Evolutionary conservation across 2,329 filamentous ascomycete species (phyloP).

Genomic region (Basipetospora chlamydospora): DNA sequence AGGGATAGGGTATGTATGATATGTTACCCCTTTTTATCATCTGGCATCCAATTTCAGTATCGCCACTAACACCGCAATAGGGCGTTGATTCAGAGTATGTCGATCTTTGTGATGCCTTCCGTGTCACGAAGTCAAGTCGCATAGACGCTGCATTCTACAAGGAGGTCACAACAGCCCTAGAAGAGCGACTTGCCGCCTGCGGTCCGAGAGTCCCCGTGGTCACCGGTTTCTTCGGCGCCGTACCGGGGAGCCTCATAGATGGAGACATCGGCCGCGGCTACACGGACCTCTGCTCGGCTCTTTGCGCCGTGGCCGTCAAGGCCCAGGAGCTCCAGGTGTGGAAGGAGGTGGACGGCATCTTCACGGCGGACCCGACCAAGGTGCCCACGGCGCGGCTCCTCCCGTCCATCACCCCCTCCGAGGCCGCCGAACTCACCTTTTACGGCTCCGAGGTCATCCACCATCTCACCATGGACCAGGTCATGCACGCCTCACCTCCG

Average conservation of each 20-base stretch:
- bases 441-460: conserved; percentile 96
- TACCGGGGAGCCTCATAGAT: conserved; percentile 80
- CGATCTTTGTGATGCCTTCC: conserved; percentile 71
- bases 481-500: conserved; percentile 62
- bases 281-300: conserved; percentile 86
- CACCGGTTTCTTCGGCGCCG: conserved; percentile 89
- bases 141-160: conserved; percentile 59
- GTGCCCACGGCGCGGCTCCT: conserved; percentile 90
- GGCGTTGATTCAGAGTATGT: conserved; percentile 80
- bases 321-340: conserved; percentile 89
- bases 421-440: conserved; percentile 90
- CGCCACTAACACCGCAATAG: conserved; percentile 21
- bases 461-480: conserved; percentile 96
- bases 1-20: conserved; percentile 46
- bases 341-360: conserved; percentile 98
- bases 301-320: conserved; percentile 76
- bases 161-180: conserved; percentile 44
- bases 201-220: conserved; percentile 58
- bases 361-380: conserved; percentile 71
- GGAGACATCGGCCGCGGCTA: conserved; percentile 86
- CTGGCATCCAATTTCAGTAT: no score
- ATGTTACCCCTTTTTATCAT: not conserved
- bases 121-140: conserved; percentile 44
- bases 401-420: conserved; percentile 75
- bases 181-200: conserved; percentile 50